phyloP scores from a whole-genome alignment of 2,329 filamentous ascomycete genomes.

The Claviceps quebecensis region DNA sequence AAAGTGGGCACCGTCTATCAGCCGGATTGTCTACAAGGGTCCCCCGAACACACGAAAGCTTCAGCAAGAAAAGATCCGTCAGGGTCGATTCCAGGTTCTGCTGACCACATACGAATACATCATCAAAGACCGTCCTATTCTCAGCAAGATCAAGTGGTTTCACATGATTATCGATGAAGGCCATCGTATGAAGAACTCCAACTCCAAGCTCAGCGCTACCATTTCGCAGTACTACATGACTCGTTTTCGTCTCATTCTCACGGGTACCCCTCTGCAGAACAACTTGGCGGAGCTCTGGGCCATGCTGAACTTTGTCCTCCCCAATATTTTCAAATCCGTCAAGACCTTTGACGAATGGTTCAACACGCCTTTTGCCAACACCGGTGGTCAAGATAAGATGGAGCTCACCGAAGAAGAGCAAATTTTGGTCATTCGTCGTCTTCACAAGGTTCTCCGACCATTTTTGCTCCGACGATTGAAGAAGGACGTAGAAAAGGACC shows the following conservation, averaged over 20 bases:
- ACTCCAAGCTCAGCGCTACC: constrained; percentile 90
- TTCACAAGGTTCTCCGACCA: constrained; percentile 93
- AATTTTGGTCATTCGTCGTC: constrained; percentile 89
- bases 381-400: constrained; percentile 96
- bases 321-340: constrained; percentile 97
- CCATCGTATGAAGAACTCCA: constrained; percentile 97
- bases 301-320: constrained; percentile 94
- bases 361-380: constrained; percentile 98
- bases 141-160: constrained; percentile 98
- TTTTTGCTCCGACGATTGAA: constrained; percentile 97
- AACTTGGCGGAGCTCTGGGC: constrained; percentile 94
- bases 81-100: constrained; percentile 88
- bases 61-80: constrained; percentile 86
- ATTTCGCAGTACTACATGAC: constrained; percentile 92
- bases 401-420: constrained; percentile 99
- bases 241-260: constrained; percentile 89
- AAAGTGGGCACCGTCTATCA: constrained; percentile 87
- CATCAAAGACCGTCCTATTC: constrained; percentile 90
- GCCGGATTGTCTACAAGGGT: constrained; percentile 90
- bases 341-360: constrained; percentile 99
- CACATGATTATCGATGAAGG: constrained; percentile 99
- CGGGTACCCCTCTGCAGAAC: constrained; percentile 93
- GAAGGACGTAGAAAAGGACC: constrained; percentile 98
- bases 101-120: constrained; percentile 98
- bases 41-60: constrained; percentile 77